These are phyloP conservation scores for Vanderwaltozyma tropicalis DNA, from an alignment of 805 yeast genomes.

Conservation along the genomic window DNA sequence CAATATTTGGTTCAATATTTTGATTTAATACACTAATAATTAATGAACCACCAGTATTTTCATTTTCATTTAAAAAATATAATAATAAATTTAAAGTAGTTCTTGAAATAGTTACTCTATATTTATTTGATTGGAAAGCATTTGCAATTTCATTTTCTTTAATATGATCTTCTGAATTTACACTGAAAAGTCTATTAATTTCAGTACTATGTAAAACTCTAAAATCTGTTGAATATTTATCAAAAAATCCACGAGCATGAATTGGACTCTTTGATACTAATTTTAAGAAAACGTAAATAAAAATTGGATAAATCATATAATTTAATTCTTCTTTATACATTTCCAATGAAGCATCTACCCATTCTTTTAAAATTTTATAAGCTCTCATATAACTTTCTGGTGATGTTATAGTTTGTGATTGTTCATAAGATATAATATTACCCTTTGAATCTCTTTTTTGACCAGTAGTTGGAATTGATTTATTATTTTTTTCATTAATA, in stretches of 20 bases:
- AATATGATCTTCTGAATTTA: conserved; percentile 71
- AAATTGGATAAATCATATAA: conserved; percentile 81
- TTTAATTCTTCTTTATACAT: conserved; percentile 81
- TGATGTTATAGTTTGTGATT: conserved; percentile 18
- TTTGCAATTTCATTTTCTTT: conserved; percentile 74
- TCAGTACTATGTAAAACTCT: conserved; percentile 68
- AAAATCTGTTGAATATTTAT: conserved; percentile 65
- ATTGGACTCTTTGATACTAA: conserved; percentile 53
- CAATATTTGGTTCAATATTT: conserved; percentile 45
- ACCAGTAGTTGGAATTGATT: background rate
- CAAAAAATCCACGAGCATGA: conserved; percentile 66
- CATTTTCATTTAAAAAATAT: conserved; percentile 84
- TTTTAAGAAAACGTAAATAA: conserved; percentile 78
- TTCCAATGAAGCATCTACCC: conserved; percentile 89
- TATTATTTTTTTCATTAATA: background rate
- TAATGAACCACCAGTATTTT: conserved; percentile 82
- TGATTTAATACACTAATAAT: conserved; percentile 80
- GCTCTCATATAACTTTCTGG: conserved; percentile 74
- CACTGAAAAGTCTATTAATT: conserved; percentile 57
- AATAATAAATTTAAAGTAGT: conserved; percentile 77
- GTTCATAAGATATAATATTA: conserved; percentile 18
- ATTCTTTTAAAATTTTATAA: conserved; percentile 65
- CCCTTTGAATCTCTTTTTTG: conserved; percentile 24
- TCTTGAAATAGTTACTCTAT: conserved; percentile 63
- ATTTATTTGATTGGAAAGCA: conserved; percentile 62